A percentile compares a stretch with the other conserved stretches of the same genome.
phyloP scores from a whole-genome alignment of 805 yeast species.

The Saccharomycopsis sp. region DNA sequence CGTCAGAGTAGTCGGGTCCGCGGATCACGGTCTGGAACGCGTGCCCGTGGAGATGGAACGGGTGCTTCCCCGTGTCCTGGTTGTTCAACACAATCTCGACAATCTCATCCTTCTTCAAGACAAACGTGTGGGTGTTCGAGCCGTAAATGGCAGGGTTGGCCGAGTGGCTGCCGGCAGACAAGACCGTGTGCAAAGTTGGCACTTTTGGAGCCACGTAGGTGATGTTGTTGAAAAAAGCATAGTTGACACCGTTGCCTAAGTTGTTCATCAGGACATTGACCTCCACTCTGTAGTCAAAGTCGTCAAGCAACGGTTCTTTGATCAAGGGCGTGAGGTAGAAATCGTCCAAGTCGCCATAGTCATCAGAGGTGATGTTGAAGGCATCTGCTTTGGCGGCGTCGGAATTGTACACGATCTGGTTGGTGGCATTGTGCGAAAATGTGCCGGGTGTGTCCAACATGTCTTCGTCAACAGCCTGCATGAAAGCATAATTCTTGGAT shows the following conservation, averaged over 20 bases:
- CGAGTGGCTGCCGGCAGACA: constrained; percentile 57
- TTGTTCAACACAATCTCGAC: constrained; percentile 81
- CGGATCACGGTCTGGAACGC: constrained; percentile 75
- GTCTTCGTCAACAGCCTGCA: constrained; percentile 68
- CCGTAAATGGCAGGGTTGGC: constrained; percentile 56
- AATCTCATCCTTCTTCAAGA: constrained; percentile 45
- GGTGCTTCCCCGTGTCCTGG: constrained; percentile 86
- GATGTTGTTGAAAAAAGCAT: constrained; percentile 92
- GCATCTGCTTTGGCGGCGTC: constrained; percentile 38
- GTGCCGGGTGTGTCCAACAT: constrained; percentile 78
- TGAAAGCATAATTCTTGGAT: constrained; percentile 70
- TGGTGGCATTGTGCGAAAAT: constrained; percentile 64
- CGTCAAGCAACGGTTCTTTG: constrained; percentile 45
- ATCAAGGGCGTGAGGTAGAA: constrained; percentile 60
- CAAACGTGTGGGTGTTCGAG: constrained; percentile 65
- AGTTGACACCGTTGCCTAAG: constrained; percentile 78
- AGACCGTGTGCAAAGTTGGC: constrained; percentile 74
- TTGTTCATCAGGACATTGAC: constrained; percentile 78
- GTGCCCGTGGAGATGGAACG: constrained; percentile 93
- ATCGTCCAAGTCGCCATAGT: constrained; percentile 58
- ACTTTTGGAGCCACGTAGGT: constrained; percentile 75
- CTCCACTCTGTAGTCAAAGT: constrained; percentile 61
- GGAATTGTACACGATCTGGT: constrained; percentile 52
- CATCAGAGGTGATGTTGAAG: constrained; percentile 24
- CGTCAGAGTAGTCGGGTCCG: constrained; percentile 47